Percentiles rank a stretch among this genome's conserved stretches.
Evolutionary conservation across 2,329 filamentous ascomycete species (phyloP).

Genomic region (Coleophoma eucalyptorum): DNA sequence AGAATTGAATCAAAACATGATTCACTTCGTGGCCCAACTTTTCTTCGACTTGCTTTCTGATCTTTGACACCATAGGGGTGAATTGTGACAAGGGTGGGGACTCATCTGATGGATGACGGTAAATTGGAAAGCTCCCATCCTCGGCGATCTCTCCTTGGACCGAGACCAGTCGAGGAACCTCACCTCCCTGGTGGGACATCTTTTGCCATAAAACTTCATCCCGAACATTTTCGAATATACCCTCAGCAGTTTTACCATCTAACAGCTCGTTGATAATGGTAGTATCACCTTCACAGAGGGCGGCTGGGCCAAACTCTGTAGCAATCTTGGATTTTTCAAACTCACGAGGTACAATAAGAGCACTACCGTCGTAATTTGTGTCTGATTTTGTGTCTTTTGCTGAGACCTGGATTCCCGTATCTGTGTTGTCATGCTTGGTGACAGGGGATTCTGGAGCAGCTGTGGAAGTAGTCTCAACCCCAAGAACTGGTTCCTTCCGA

Average conservation of each 20-base stretch:
- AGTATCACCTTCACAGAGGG: conserved; percentile 78
- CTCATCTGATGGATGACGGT: conserved; percentile 90
- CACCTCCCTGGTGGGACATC: conserved; percentile 89
- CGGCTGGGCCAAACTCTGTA: conserved; percentile 12
- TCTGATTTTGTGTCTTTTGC: too few relatives aligned
- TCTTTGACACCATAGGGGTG: conserved; percentile 64
- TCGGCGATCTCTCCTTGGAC: conserved; percentile 71
- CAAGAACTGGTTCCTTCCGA: too few relatives aligned
- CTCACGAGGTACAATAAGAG: background rate
- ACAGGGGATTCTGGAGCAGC: too few relatives aligned
- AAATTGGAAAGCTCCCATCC: conserved; percentile 80
- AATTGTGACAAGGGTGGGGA: conserved; percentile 75
- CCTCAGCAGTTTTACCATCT: conserved; percentile 46
- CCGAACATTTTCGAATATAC: conserved; percentile 66
- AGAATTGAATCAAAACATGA: conserved; percentile 89
- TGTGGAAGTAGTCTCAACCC: too few relatives aligned
- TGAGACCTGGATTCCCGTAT: too few relatives aligned
- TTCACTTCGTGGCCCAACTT: conserved; percentile 78
- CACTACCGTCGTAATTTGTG: background rate
- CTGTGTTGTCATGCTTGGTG: too few relatives aligned
- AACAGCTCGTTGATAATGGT: conserved; percentile 69
- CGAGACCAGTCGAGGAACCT: conserved; percentile 86
- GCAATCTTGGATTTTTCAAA: background rate
- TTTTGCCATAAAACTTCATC: conserved; percentile 81
- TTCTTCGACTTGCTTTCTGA: conserved; percentile 67